Percentiles rank a stretch among this genome's conserved stretches.
These are phyloP conservation scores for Aspergillus tanneri DNA, from an alignment of 2,329 filamentous ascomycete genomes.

Conservation along the genomic window DNA sequence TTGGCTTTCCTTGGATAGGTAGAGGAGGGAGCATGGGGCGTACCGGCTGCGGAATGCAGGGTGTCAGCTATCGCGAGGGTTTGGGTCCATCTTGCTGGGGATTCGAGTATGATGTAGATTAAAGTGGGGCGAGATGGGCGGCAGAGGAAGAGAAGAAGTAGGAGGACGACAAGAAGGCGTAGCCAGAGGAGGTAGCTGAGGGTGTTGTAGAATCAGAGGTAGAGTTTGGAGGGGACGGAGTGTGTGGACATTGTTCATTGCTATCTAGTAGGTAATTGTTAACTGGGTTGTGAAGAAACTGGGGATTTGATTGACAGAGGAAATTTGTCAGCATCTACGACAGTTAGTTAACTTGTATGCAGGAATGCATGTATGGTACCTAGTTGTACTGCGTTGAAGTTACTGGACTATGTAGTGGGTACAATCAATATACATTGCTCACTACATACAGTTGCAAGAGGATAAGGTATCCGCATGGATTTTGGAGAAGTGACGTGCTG, in stretches of 20 bases:
- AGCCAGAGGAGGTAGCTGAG: constrained; percentile 26
- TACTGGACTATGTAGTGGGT: no score
- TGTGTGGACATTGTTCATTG: background rate
- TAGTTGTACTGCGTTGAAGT: no score
- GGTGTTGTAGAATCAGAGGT: constrained; percentile 29
- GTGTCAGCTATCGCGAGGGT: constrained; percentile 28
- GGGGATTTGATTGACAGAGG: no score
- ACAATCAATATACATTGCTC: no score
- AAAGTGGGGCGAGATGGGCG: constrained; percentile 3
- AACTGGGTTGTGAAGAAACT: no score
- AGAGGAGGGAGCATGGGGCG: background rate
- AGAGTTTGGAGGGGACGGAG: constrained; percentile 10
- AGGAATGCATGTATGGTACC: no score
- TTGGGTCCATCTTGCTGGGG: constrained; percentile 27
- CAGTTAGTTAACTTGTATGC: no score
- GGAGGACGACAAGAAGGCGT: constrained; percentile 22
- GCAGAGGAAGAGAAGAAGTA: constrained; percentile 7
- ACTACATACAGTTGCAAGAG: no score
- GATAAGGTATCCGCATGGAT: no score
- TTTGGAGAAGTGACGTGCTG: background rate
- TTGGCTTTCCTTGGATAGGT: background rate
- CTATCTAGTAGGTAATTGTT: no score
- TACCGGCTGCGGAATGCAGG: constrained; percentile 27
- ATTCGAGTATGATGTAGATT: constrained; percentile 25
- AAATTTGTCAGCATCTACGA: no score